These are phyloP conservation scores for Raffaelea ambrosiae DNA, from an alignment of 2,329 filamentous ascomycete species.

Conservation along the genomic window DNA sequence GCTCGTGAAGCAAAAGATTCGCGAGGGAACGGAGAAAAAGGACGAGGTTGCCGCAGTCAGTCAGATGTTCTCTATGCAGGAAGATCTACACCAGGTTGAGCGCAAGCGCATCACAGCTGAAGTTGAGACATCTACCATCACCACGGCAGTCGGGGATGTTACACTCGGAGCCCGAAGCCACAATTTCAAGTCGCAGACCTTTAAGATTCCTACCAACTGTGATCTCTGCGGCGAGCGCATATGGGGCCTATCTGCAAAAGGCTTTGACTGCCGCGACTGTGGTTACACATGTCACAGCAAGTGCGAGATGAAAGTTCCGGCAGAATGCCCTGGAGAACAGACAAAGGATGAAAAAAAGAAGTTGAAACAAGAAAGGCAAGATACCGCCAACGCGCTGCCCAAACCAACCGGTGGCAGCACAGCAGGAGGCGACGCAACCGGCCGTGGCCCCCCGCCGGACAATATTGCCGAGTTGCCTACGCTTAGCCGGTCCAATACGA, in stretches of 20 bases:
- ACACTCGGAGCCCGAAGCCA: conserved; percentile 90
- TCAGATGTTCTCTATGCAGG: conserved; percentile 75
- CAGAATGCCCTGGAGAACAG: conserved; percentile 89
- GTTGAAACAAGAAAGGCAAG: conserved; percentile 77
- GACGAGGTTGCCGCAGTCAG: conserved; percentile 82
- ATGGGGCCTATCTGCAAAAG: conserved; percentile 94
- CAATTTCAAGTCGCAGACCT: conserved; percentile 97
- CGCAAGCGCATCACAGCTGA: conserved; percentile 79
- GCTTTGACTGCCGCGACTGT: conserved; percentile 91
- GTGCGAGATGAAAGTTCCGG: conserved; percentile 97
- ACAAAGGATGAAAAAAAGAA: conserved; percentile 94
- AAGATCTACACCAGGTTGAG: conserved; percentile 76
- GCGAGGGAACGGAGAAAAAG: conserved; percentile 77
- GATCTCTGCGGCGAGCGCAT: conserved; percentile 94
- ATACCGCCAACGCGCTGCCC: conserved; percentile 57
- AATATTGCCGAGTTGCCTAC: conserved; percentile 56
- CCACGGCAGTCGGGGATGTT: conserved; percentile 82
- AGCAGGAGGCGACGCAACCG: neutral
- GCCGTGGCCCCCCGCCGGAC: conserved; percentile 24
- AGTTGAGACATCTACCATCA: conserved; percentile 88
- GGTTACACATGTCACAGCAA: conserved; percentile 98
- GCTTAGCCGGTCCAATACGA: conserved; percentile 74
- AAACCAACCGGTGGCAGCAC: conserved; percentile 27
- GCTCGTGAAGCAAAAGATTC: conserved; percentile 63
- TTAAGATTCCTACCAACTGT: conserved; percentile 98